These are phyloP conservation scores for Penicillium paxilli DNA, from an alignment of 495 filamentous ascomycete genomes.

Conservation along the genomic window DNA sequence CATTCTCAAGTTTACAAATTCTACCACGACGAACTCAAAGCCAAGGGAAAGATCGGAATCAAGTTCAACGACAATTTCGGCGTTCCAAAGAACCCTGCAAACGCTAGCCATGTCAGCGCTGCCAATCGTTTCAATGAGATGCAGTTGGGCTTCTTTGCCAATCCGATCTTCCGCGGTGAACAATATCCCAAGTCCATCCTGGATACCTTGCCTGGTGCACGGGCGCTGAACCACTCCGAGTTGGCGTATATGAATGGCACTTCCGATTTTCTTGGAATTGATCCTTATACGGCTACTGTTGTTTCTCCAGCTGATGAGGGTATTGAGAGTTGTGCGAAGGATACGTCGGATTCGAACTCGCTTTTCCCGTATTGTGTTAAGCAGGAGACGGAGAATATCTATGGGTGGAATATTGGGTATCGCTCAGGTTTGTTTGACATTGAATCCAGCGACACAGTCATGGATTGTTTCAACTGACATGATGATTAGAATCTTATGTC, in stretches of 20 bases:
- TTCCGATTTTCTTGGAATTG: slow-evolving; percentile 46
- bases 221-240: slow-evolving; percentile 32
- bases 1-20: slow-evolving; percentile 42
- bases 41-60: slow-evolving; percentile 37
- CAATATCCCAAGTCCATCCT: slow-evolving; percentile 38
- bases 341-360: slow-evolving; percentile 23
- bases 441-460: background rate
- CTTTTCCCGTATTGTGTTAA: slow-evolving; percentile 43
- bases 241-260: slow-evolving; percentile 34
- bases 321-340: slow-evolving; percentile 33
- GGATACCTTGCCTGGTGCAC: slow-evolving; percentile 26
- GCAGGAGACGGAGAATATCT: slow-evolving; percentile 30
- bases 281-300: slow-evolving; percentile 47
- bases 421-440: slow-evolving; percentile 16
- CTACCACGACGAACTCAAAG: slow-evolving; percentile 41
- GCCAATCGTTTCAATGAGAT: slow-evolving; percentile 42
- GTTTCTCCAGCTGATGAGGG: slow-evolving; percentile 36
- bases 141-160: slow-evolving; percentile 37
- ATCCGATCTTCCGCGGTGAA: slow-evolving; percentile 42
- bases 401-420: slow-evolving; percentile 46
- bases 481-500: slow-evolving; percentile 28
- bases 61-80: slow-evolving; percentile 47
- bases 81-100: slow-evolving; percentile 35
- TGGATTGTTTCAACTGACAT: background rate
- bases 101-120: slow-evolving; percentile 33